A percentile compares a stretch with the other conserved stretches of the same genome.
phyloP scores from a whole-genome alignment of 2,329 filamentous ascomycete species.

The Thielaviopsis musarum region DNA sequence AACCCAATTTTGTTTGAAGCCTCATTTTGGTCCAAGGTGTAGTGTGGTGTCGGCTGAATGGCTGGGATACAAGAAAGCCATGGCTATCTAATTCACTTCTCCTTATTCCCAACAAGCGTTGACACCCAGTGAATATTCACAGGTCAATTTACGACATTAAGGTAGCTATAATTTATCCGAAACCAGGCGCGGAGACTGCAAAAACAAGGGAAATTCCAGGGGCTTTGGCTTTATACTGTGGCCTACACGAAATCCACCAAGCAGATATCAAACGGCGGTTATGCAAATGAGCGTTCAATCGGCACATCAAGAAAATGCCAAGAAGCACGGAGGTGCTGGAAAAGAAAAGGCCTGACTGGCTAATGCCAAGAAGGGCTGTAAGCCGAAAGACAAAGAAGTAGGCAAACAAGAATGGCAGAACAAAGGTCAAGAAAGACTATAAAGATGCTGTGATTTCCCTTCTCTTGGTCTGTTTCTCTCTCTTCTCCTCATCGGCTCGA shows the following conservation, averaged over 20 bases:
- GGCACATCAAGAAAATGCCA: neutral
- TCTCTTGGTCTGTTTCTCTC: neutral
- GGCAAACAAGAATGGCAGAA: neutral
- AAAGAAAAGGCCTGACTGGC: neutral
- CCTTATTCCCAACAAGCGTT: neutral
- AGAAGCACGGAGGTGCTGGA: neutral
- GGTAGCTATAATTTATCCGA: neutral
- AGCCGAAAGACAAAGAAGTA: neutral
- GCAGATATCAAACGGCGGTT: too few relatives aligned
- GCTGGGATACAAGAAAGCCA: neutral
- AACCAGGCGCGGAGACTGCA: neutral
- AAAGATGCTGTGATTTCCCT: neutral
- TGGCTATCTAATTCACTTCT: neutral
- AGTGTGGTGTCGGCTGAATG: neutral
- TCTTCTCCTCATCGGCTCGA: slow-evolving; percentile 8
- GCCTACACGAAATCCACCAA: neutral
- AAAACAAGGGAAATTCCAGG: neutral
- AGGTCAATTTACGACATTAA: neutral
- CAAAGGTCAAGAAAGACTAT: neutral
- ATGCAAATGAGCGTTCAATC: too few relatives aligned
- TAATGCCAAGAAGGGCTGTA: neutral
- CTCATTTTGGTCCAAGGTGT: neutral
- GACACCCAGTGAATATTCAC: too few relatives aligned
- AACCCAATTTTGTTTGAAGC: neutral
- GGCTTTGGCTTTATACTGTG: neutral